Conservation (phyloP, 257 asterid species). For the Coffea eugenioides region DNA sequence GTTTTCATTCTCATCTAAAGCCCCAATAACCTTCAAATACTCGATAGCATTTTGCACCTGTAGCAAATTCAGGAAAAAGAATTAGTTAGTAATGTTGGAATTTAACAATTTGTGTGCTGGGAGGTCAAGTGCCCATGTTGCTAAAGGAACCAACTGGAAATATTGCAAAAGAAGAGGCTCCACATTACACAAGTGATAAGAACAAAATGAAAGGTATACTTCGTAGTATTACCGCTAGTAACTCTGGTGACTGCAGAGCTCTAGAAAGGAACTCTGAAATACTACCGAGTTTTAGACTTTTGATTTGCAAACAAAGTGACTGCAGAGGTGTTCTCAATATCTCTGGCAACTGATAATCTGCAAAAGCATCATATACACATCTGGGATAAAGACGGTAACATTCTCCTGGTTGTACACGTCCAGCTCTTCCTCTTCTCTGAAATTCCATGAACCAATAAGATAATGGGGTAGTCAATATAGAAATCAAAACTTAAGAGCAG, state of each 20-base stretch:
- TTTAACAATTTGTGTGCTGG: neutral
- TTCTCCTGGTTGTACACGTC: conserved; percentile 98
- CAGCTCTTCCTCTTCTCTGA: conserved; percentile 99
- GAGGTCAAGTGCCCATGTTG: neutral
- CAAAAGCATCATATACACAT: conserved; percentile 81
- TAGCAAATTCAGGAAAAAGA: conserved; percentile 15
- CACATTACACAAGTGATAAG: neutral
- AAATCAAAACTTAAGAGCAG: neutral
- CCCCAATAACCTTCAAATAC: conserved; percentile 83
- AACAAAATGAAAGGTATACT: conserved; percentile 10
- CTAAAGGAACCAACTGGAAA: neutral
- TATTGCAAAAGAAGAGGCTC: neutral
- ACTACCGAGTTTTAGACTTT: conserved; percentile 87
- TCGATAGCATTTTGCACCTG: conserved; percentile 95
- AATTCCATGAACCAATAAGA: conserved; percentile 18
- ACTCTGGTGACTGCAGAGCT: conserved; percentile 92
- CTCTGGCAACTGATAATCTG: conserved; percentile 87
- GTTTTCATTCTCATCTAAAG: conserved; percentile 84
- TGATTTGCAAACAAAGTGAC: conserved; percentile 93
- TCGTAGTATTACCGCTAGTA: conserved; percentile 67
- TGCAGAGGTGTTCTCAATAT: conserved; percentile 95
- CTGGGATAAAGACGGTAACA: conserved; percentile 91
- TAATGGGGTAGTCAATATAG: neutral
- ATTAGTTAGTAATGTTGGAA: neutral
- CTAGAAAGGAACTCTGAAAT: conserved; percentile 76